Base-by-base conservation (phyloP, 768 basidiomycete genomes). In the Pleurotus cornucopiae region DNA sequence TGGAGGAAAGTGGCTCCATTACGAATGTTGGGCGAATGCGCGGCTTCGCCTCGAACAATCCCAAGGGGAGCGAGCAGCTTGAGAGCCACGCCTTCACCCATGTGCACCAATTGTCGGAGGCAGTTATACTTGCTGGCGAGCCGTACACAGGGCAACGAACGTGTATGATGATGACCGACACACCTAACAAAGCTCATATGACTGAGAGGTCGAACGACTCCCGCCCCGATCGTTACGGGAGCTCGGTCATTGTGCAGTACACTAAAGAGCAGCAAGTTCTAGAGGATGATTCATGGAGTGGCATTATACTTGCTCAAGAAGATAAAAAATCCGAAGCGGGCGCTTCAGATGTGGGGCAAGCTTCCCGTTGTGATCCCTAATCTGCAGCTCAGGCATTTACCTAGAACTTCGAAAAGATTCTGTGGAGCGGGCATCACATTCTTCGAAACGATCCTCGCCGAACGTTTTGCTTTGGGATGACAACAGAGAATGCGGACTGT, bases 381-480 rank as follows among this genome's bases (percentile, higher is more conserved):
- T 30, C 12, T 30, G n/a, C 26, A 49, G 1, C 46, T 47, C 5
- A 13, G 46, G 5, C 3, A 30, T 20, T 25, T 49, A 11, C 20
- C 1, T 43, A 58, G 57, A 46, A 38, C 41, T 23, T 20, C 23
- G 37, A 25, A 21, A 58, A 54, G 52, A 51, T 58, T 45, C 2
- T 58, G 14, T 53, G 44, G 45, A 52, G 46, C 18, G 34, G 51
- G 20, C 40, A 21, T 20, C 57, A 58, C 30, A 54, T 54, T 40
- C 57, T 58, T 26, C 57, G 57, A 18, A 58, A 44, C 44, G 57
- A 58, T 25, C 57, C 57, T 30, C 37, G 57, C 23, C 25, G 57
- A 26, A 18, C 2, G 21, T 58, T 58, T 44, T 18, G 18, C 6
- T 58, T 58, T 48, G 57, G 57, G 4, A 54, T 58, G 52, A 58